A percentile compares a stretch with the other conserved stretches of the same genome.
These are phyloP conservation scores for Middelhovenomyces tepae DNA, from an alignment of 805 yeast species.

Conservation along the genomic window DNA sequence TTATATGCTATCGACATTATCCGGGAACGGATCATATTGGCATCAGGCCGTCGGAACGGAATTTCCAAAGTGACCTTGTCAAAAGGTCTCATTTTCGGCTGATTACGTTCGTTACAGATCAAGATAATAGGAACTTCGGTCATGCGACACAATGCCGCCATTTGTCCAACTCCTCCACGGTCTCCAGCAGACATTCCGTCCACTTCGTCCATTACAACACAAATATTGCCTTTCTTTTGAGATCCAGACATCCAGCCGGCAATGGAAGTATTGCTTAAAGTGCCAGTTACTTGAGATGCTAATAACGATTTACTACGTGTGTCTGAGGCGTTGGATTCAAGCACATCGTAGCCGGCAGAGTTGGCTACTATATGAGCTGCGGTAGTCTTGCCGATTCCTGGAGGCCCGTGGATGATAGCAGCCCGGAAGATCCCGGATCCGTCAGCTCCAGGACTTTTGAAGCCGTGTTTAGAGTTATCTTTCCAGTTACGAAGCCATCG, in stretches of 20 bases:
- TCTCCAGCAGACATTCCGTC: conserved; percentile 99
- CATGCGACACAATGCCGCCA: conserved; percentile 76
- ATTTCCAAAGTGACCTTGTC: conserved; percentile 74
- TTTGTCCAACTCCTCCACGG: conserved; percentile 94
- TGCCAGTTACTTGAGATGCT: conserved; percentile 57
- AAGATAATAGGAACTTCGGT: conserved; percentile 86
- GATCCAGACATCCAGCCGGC: conserved; percentile 52
- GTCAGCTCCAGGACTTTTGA: conserved; percentile 46
- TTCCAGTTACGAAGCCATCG: conserved; percentile 80
- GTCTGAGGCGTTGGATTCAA: conserved; percentile 85
- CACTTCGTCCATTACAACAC: conserved; percentile 95
- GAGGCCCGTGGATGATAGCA: conserved; percentile 82
- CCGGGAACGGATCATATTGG: conserved; percentile 70
- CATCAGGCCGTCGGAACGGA: conserved; percentile 83
- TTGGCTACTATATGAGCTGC: conserved; percentile 79
- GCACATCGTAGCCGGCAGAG: conserved; percentile 67
- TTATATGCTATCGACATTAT: conserved; percentile 83
- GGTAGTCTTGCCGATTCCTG: conserved; percentile 91
- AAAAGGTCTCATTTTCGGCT: conserved; percentile 94
- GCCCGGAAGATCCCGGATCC: conserved; percentile 71
- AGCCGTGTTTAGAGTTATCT: conserved; percentile 42
- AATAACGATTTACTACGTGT: conserved; percentile 77
- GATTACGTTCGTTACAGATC: conserved; percentile 84
- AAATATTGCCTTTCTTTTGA: conserved; percentile 39
- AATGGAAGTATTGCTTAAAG: conserved; percentile 74